Evolutionary conservation across 83 land plant genomes (phyloP), one percentile per base, ranked within the genome.

Genomic region (Picea engelmannii): DNA sequence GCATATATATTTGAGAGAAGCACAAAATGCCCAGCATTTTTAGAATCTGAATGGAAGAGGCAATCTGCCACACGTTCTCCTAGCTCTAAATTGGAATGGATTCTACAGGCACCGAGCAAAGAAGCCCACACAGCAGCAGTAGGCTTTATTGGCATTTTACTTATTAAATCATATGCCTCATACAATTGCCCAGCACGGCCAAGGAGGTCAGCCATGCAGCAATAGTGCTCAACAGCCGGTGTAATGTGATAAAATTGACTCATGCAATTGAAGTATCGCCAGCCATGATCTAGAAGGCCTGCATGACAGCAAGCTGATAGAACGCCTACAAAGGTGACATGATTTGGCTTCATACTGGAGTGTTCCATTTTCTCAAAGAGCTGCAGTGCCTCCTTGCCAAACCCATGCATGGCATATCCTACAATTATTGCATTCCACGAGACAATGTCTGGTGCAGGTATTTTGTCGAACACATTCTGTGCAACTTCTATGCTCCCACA

Each of bases 381-480:
- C 58, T 82, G 78, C 0, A 88, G 76, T 58, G 93, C 95, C 82
- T 85, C 82, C 18, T 31, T 23, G 5, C 88, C 88, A 78, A 85
- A 78, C n/a, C 91, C 95, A 81, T 87, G 87, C 52, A 85, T 83
- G n/a, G 89, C 89, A 77, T 81, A 92, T 25, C 93, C 92, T 58
- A 84, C 91, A 55, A 92, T 90, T 85, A 92, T 86, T 15, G 95
- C 88, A 82, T 84, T 88, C 92, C 93, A 92, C 24, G 95, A 82
- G 20, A 90, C 79, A 15, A 87, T 86, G 82, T 90, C 88, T 63
- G 66, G 86, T 11, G 55, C 27, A 16, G 35, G 4, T 55, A 81
- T 80, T 84, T 84, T 81, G 13, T 88, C 85, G 82, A 92, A 92
- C 21, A 92, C 66, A 15, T 69, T 58, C 1, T 62, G 81, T 23